Base-by-base conservation (phyloP, 2,329 filamentous ascomycete genomes). In the Trichoderma lentiforme region DNA sequence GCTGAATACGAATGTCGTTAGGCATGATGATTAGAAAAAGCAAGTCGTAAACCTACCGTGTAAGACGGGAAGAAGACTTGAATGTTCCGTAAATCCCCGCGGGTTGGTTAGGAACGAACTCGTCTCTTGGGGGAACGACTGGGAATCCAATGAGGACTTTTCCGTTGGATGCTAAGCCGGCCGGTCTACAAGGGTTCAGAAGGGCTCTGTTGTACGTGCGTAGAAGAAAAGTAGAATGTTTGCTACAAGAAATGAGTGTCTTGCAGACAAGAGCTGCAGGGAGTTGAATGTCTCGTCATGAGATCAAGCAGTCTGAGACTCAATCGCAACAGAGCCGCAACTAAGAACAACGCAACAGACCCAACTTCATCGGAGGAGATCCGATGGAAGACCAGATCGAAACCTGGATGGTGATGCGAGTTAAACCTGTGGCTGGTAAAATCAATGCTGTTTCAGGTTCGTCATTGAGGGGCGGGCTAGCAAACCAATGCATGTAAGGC, bases 381-480 rank as follows among this genome's bases (percentile, higher is more conserved):
- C 30, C 57, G 18, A 60, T 12, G 57, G 9, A 62, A 39, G 36
- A 24, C 8, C 43, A 34, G 43, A 65, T 65, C 43, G 62, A 32
- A 69, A 51, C 56, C 32, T 26, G 56, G 56, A 69, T n/a, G 65
- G 39, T 43, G 53, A 69, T 34, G 65, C 56, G 18, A 69, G 28
- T 53, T 56, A 43, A 43, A 63, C 30, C 47, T 53, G 57, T 70
- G 39, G 67, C 57, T 70, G 61, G 28, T 70, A 51, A 70, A 63
- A 66, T 62, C 71, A 72, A 66, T 61, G 58, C 67, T 58, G 71
- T 72, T 72, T 72, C 71, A 72, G 71, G 71, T 72, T n/a, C 57
- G 60, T 56, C 24, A 43, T 66, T 21, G 71, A 64, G 71, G 71
- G 71, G 64, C 71, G 53, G 34, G 57, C 43, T 72, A 63, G n/a